Base-by-base conservation (phyloP, 805 yeast genomes). In the Ogataea glucozyma region DNA sequence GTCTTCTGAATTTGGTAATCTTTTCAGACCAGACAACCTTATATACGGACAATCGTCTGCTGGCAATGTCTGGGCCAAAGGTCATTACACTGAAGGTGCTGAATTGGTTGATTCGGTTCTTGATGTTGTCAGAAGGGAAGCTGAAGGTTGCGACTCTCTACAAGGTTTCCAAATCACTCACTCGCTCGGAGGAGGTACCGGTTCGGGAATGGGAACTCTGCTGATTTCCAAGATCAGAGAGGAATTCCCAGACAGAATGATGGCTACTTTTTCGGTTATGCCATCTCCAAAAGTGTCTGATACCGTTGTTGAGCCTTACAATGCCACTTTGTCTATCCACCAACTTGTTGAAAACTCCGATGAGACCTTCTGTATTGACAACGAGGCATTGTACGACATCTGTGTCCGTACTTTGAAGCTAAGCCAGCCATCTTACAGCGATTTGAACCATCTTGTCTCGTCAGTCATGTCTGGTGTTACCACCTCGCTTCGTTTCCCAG, bases 21-120 rank as follows among this genome's bases (percentile, higher is more conserved):
- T 89, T 53, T 89, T 88, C 69, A 85, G 97, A 69, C 97, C 97
- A 22, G 97, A 89, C 64, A 88, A 88, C 71, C 82, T 79, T 58
- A 85, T 89, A 51, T 85, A 80, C 61, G 96, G 96, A 37, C 95
- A 88, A 67, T 79, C 90, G 21, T 86, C 95, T 20, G 97, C 97
- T 1, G 97, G 96, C 58, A 89, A 89, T 61, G 95, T 87, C 57
- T 89, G 97, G 97, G 97, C 97, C 43, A 89, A 88, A 67, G 97
- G 97, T 62, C 93, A 86, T 70, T 89, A 89, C 73, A 89, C 97
- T 27, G 97, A 89, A 68, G 97, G 97, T 57, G 96, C 97, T 4
- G 97, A 89, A 72, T 75, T 89, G 53, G 90, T 87, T 31, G 96
- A 89, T 61, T 78, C 88, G 18, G 96, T 89, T 16, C 69, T 89